Percentiles rank a stretch among this genome's conserved stretches.
phyloP scores from a whole-genome alignment of 225 moss, liverwort and hornwort species.

The Pleurozium schreberi region DNA sequence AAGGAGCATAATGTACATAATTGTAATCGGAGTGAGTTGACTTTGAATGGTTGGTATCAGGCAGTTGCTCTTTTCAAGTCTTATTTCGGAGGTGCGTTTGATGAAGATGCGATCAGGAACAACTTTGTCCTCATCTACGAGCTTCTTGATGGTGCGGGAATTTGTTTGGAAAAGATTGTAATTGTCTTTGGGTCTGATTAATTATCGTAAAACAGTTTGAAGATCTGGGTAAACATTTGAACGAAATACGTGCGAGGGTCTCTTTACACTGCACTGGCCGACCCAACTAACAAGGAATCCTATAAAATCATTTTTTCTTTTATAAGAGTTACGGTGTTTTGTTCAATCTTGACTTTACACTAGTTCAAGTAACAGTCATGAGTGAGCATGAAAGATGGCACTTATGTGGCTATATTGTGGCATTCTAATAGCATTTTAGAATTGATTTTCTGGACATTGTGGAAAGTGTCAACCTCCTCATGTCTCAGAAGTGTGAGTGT shows the following conservation, averaged over 20 bases:
- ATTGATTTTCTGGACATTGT: too few relatives aligned
- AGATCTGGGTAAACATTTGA: not conserved
- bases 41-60: slow-evolving; percentile 19
- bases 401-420: not conserved
- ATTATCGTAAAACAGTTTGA: not conserved
- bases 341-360: not conserved
- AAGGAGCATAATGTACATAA: not conserved
- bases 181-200: not conserved
- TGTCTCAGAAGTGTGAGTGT: too few relatives aligned
- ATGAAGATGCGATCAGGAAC: slow-evolving; percentile 62
- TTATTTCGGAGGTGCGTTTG: slow-evolving; percentile 58
- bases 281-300: not conserved
- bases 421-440: not conserved
- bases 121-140: slow-evolving; percentile 67
- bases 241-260: not conserved
- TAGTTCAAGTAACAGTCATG: not conserved
- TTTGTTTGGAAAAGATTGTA: not conserved
- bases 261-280: not conserved
- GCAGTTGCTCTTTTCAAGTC: slow-evolving; percentile 63
- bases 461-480: too few relatives aligned
- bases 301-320: not conserved
- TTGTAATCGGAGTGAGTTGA: not conserved
- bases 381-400: not conserved
- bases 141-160: slow-evolving; percentile 47
- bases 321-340: not conserved